Evolutionary conservation across 2,329 filamentous ascomycete species (phyloP), one percentile per base, ranked within the genome.

Genomic region (Colletotrichum sp.): DNA sequence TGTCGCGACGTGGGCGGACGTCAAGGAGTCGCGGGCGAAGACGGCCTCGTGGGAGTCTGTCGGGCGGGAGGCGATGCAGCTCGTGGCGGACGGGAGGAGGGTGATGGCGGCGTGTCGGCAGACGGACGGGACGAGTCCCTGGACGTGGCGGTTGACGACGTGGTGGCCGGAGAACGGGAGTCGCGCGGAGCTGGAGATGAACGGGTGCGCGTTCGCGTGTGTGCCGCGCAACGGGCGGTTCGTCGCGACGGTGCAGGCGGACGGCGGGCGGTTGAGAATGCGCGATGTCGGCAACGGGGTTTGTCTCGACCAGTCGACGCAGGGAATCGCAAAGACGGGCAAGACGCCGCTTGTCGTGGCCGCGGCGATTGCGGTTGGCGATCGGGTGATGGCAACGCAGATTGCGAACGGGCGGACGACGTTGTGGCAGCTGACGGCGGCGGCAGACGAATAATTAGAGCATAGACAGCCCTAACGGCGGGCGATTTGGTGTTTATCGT

Each of bases 281-380:
- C 72, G 72, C 18, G 62, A 72, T 34, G 13, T 57, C 29, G 34
- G 51, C 4, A 74, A 43, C 47, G 72, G 72, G 27, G 68, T 73
- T 12, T 71, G 72, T 33, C 62, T 73, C 34, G 68, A 74, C 11
- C 72, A 74, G 63, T 74, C 72, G 63, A 74, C 72, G 13, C 72
- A 72, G 57, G 63, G 57, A 21, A 71, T 74, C 38, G 72, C 68
- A 34, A 72, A 74, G 34, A 54, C 36, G 16, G 72, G 72, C 47
- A 72, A 72, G 68, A 31, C 47, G 55, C 72, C 72, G 31, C 70
- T 65, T 5, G 63, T 74, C 11, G 47, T 72, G 6, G 36, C 29
- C 21, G 62, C 33, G 5, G 69, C n/a, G 12, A 71, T 74, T 13
- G 63, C 63, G 34, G 43, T 62, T 5, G 38, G 64, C 13, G 67